Evolutionary conservation across 371 early-diverging fungal species (phyloP), one percentile per base, ranked within the genome.

Genomic region (Apophysomyces elegans): DNA sequence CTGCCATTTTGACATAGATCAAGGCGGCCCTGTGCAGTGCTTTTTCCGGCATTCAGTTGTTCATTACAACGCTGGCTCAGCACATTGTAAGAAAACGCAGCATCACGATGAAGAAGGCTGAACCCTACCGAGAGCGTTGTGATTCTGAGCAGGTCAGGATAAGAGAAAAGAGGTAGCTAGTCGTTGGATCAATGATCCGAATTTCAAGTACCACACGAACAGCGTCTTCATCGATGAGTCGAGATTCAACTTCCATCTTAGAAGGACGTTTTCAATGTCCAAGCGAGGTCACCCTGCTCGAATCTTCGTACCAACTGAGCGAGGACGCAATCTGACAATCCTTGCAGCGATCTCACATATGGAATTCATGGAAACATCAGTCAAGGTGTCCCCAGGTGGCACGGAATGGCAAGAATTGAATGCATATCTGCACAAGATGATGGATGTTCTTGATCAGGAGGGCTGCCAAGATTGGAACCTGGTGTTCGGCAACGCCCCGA

Each of bases 191-290:
- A 16, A 9, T 7, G 47, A 47, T n/a, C 47, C 35, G 5, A 37
- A 12, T 13, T 39, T 44, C 0, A 14, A 47, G 4, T 58, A 58
- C 16, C 37, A 58, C 13, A 59, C 16, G 35, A 58, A 64, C 18
- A 59, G 58, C 32, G 59, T 64, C 4, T 64, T 64, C 44, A 59
- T 50, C 21, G 59, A 64, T 59, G 64, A 64, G 18, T 58, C 45
- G 9, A 43, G 57, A 46, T 32, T 64, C 37, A 58, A 45, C 36
- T 32, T 47, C 4, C n/a, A 41, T 26, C 45, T 58, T 38, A 14
- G 47, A 16, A 39, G 64, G 47, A 50, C 44, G 6, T 46, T 58
- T 46, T 39, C 35, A 0, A 46, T 56, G 35, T 64, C 64, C 8
- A 26, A 36, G 7, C 4, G 16, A 12, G 59, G 59, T 14, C 21